Conservation (phyloP, 2,329 filamentous ascomycete species). For the Pseudogymnoascus sp. region DNA sequence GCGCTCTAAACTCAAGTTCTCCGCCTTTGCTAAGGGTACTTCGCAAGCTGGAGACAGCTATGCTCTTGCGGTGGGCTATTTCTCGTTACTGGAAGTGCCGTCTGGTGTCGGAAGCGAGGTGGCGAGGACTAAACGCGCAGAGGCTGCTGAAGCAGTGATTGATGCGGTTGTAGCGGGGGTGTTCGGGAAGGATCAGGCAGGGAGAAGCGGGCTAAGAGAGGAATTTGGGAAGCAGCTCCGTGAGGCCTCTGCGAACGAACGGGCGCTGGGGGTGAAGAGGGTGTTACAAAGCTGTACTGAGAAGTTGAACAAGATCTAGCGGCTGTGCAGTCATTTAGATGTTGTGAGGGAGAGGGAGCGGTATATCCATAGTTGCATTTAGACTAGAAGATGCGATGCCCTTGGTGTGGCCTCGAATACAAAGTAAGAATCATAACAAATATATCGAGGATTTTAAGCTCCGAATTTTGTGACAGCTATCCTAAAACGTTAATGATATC, state of each 20-base stretch:
- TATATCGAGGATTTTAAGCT: background rate
- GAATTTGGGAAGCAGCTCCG: constrained; percentile 18
- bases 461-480: background rate
- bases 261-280: constrained; percentile 5
- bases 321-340: background rate
- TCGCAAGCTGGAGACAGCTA: constrained; percentile 15
- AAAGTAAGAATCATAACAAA: background rate
- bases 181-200: constrained; percentile 21
- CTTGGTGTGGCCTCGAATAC: background rate
- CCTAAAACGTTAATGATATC: background rate
- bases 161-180: constrained; percentile 20
- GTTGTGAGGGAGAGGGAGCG: background rate
- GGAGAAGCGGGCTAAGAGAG: constrained; percentile 11
- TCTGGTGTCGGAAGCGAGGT: constrained; percentile 25
- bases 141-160: constrained; percentile 25
- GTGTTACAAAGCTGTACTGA: background rate
- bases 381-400: background rate
- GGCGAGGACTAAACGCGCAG: constrained; percentile 25
- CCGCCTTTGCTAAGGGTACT: constrained; percentile 17
- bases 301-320: background rate
- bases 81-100: constrained; percentile 22
- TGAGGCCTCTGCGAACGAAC: constrained; percentile 11
- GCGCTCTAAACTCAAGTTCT: constrained; percentile 23
- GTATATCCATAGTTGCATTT: background rate
- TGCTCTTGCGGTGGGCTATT: constrained; percentile 18